These are phyloP conservation scores for Ophiocordyceps unilateralis DNA, from an alignment of 2,329 filamentous ascomycete species.

Conservation along the genomic window DNA sequence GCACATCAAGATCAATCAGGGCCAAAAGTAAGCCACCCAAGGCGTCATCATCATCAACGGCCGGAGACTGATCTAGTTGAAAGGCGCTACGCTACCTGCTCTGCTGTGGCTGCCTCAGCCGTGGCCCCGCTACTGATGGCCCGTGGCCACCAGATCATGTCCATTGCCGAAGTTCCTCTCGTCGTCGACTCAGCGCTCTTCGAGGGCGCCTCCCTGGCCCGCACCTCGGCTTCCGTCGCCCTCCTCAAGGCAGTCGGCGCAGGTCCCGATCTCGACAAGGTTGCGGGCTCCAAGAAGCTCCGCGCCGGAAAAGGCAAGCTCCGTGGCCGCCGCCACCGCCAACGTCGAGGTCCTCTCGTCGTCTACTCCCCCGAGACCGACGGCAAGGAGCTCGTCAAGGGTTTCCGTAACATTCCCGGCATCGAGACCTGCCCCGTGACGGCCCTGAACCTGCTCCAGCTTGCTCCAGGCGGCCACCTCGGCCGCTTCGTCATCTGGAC, in stretches of 20 bases:
- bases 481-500: constrained; percentile 99
- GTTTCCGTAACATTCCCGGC: constrained; percentile 98
- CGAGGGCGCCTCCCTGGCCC: constrained; percentile 59
- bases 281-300: constrained; percentile 89
- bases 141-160: constrained; percentile 88
- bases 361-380: constrained; percentile 94
- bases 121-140: constrained; percentile 88
- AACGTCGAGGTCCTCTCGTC: constrained; percentile 93
- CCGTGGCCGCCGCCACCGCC: constrained; percentile 86
- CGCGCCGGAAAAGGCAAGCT: constrained; percentile 99
- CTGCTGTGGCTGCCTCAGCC: constrained; percentile 90
- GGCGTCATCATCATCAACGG: neutral
- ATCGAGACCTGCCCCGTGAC: constrained; percentile 93
- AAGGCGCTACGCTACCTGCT: constrained; percentile 89
- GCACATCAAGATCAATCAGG: constrained; percentile 99
- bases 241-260: constrained; percentile 89
- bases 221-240: constrained; percentile 73
- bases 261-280: constrained; percentile 81
- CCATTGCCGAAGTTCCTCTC: constrained; percentile 89
- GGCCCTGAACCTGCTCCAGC: constrained; percentile 95
- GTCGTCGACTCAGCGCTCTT: constrained; percentile 87
- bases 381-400: constrained; percentile 81
- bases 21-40: constrained; percentile 63
- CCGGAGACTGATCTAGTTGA: constrained; percentile 9
- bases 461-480: constrained; percentile 95